A percentile compares a stretch with the other conserved stretches of the same genome.
Evolutionary conservation across 441 rosid species (phyloP).

Genomic region (Adansonia gregorii): DNA sequence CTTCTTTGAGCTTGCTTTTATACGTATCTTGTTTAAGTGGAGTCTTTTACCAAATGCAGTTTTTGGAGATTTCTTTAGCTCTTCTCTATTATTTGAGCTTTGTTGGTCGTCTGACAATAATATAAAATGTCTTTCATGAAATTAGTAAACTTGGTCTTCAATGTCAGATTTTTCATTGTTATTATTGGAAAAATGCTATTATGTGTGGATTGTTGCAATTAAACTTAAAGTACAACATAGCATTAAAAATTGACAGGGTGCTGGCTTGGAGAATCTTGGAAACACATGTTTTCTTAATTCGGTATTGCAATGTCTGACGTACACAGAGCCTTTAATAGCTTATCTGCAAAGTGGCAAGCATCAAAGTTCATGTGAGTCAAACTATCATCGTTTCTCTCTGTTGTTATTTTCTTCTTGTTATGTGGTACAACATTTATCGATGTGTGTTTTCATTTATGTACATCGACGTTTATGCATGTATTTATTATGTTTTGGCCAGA

Average conservation of each 20-base stretch:
- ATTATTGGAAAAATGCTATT: background rate
- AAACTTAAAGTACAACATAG: background rate
- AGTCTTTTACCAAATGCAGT: background rate
- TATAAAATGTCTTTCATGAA: background rate
- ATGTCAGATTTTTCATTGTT: background rate
- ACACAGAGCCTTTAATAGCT: constrained; percentile 95
- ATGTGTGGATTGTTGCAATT: background rate
- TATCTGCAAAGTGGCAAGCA: constrained; percentile 83
- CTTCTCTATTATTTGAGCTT: background rate
- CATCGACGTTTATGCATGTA: background rate
- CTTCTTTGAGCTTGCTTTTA: constrained; percentile 13
- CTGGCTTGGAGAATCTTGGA: constrained; percentile 90
- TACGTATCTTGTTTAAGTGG: background rate
- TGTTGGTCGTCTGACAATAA: constrained; percentile 1
- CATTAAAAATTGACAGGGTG: constrained; percentile 66
- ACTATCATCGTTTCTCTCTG: background rate
- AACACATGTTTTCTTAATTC: constrained; percentile 97
- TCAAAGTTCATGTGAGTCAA: constrained; percentile 74
- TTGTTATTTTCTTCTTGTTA: background rate
- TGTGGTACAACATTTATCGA: background rate
- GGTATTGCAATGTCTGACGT: constrained; percentile 89
- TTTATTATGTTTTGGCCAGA: background rate
- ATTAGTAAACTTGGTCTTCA: constrained; percentile 13
- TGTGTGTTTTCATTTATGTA: background rate
- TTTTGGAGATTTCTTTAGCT: background rate